A percentile compares a stretch with the other conserved stretches of the same genome.
Evolutionary conservation across 116 monocot species (phyloP).

Genomic region (Iris pallida): DNA sequence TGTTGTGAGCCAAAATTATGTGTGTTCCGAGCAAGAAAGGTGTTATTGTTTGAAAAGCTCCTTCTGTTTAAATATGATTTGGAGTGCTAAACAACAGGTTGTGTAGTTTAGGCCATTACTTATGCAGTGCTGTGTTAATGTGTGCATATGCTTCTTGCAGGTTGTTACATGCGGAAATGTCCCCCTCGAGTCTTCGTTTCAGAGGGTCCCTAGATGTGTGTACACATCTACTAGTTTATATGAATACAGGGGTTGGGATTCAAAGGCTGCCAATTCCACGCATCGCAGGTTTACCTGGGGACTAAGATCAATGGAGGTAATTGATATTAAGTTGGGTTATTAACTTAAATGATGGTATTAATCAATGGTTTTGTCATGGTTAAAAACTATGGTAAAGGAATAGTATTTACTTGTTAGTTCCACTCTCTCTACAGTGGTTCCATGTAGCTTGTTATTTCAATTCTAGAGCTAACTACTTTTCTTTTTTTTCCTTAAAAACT

Average conservation of each 20-base stretch:
- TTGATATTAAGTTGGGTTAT: background rate
- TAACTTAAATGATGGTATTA: background rate
- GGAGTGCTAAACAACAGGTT: background rate
- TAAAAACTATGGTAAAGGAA: too few relatives aligned
- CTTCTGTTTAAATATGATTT: background rate
- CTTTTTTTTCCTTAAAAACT: background rate
- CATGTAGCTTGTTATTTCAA: background rate
- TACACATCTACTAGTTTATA: conserved; percentile 65
- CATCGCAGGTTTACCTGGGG: conserved; percentile 42
- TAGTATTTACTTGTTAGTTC: too few relatives aligned
- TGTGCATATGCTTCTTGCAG: conserved; percentile 13
- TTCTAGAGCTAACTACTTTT: background rate
- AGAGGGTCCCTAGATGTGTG: conserved; percentile 61
- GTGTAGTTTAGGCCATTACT: background rate
- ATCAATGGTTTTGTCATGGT: too few relatives aligned
- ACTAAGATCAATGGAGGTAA: conserved; percentile 32
- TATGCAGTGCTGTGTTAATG: background rate
- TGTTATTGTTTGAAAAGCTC: too few relatives aligned
- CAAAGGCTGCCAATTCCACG: conserved; percentile 30
- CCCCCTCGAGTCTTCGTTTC: conserved; percentile 52
- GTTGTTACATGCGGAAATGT: conserved; percentile 67
- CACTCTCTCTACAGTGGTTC: too few relatives aligned
- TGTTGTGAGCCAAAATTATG: too few relatives aligned
- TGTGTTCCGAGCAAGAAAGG: too few relatives aligned
- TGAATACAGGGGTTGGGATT: conserved; percentile 75